Evolutionary conservation across 352 stramenopile genomes (phyloP), one percentile per base, ranked within the genome.

Genomic region (Pythium dissotocum): DNA sequence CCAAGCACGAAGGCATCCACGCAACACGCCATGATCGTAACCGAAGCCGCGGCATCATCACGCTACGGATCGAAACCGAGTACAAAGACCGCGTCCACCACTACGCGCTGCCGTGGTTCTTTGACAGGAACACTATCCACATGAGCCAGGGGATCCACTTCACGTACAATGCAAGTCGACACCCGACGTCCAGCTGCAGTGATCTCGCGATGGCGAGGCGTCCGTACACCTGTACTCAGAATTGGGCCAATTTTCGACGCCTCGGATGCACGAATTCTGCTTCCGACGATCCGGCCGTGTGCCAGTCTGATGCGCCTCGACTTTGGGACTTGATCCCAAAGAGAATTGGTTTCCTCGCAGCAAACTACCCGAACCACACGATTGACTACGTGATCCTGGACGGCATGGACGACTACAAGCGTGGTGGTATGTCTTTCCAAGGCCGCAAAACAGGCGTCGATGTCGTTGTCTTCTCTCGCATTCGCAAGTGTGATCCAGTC

Each of bases 41-140:
- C 8, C 33, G 33, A 9, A 36, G 33, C 30, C 38, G 26, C 26
- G 26, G 42, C 24, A n/a, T n/a, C 3, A 38, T 64, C 58, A 55
- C 44, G 6, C 26, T 75, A 5, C 65, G 61, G 7, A 59, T 53
- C 1, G 63, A 71, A 58, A 76, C 33, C 35, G 49, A 69, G 46
- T 86, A 66, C n/a, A 51, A 77, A n/a, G 75, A 36, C 32, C 76
- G 77, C 2, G 33, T 86, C 7, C 74, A 86, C 64, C 69, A 86
- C 21, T 80, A 77, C 36, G 38, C 79, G 36, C 30, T 81, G 8
- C 75, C 78, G 6, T 58, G 53, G 6, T 61, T 80, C 48, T 86
- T 84, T 54, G 54, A 49, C 7, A 73, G 58, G 16, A 61, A 42
- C 16, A 73, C 75, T 21, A 77, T 68, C 67, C 71, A 76, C 14